Percentiles rank a stretch among this genome's conserved stretches.
Conservation (phyloP, 2,329 filamentous ascomycete genomes). For the Curvularia lunata region DNA sequence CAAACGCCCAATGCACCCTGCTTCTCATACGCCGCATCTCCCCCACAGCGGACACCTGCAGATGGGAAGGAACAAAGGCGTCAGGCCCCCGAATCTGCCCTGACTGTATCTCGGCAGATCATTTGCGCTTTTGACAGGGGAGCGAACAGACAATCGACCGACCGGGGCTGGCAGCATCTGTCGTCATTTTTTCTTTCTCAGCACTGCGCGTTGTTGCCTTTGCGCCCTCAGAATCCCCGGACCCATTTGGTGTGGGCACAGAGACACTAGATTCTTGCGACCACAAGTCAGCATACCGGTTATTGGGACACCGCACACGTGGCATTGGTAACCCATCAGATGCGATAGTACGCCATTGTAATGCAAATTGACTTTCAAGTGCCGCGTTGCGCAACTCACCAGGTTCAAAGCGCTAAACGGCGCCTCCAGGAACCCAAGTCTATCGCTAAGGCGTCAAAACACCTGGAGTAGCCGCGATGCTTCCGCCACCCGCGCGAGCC, state of each 20-base stretch:
- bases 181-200: neutral
- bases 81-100: neutral
- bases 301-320: slow-evolving; percentile 22
- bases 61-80: slow-evolving; percentile 1
- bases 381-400: slow-evolving; percentile 11
- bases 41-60: slow-evolving; percentile 5
- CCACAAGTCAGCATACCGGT: slow-evolving; percentile 9
- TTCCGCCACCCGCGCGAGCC: slow-evolving; percentile 17
- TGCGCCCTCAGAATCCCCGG: neutral
- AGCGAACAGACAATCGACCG: neutral
- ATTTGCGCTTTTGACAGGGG: neutral
- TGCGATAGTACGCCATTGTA: slow-evolving; percentile 7
- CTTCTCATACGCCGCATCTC: slow-evolving; percentile 1
- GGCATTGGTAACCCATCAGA: slow-evolving; percentile 15
- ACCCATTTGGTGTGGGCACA: neutral
- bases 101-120: slow-evolving; percentile 1
- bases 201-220: neutral
- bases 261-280: neutral
- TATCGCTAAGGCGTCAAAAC: slow-evolving; percentile 16
- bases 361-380: slow-evolving; percentile 6
- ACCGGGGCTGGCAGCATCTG: neutral
- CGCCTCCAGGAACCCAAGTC: slow-evolving; percentile 14
- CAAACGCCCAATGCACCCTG: neutral
- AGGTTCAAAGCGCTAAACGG: slow-evolving; percentile 18
- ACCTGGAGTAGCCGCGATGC: slow-evolving; percentile 19